Base-by-base conservation (phyloP, 2,329 filamentous ascomycete genomes). In the Fusarium camptoceras region DNA sequence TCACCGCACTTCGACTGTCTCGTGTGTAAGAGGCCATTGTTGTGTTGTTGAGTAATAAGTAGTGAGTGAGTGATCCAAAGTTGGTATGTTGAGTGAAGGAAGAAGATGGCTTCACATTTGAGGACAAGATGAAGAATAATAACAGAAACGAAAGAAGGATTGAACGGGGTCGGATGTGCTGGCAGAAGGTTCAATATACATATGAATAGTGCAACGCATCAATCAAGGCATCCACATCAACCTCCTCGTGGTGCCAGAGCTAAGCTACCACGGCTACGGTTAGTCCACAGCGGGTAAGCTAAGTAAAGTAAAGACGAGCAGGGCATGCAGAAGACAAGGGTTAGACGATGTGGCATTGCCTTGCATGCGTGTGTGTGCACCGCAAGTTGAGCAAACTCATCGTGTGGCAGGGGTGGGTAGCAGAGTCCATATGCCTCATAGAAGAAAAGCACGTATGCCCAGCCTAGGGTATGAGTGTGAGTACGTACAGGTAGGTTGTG, bases 21-120 rank as follows among this genome's bases (percentile, higher is more conserved):
- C 73, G 68, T 18, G 70, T 68, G 44, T 73, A 75, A 47, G 74
- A 74, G n/a, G 74, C 64, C 74, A 76, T 76, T 44, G 43, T 59
- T 28, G 46, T 39, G 43, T 37, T 28, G 41, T 41, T 37, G 28
- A n/a, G 44, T 66, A 25, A 53, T 49, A 20, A 25, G 16, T 42
- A 18, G 49, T 53, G 44, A 47, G 43, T 28, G 49, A 41, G 14
- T 27, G 14, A 12, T 39, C 15, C 20, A 9, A 27, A n/a, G 24
- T 42, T 34, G 12, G 16, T 22, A 10, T 18, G 41, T 24, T 43
- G 41, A 43, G 22, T 43, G 41, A 43, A 43, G 41, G 22, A 16
- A 44, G 51, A 66, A 55, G 66, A 53, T 55, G 39, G 55, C 24
- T 70, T 71, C 47, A 56, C 64, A 69, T 64, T 68, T 56, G 64